Evolutionary conservation across 2,329 filamentous ascomycete genomes (phyloP).

Genomic region (Colletotrichum aenigma): DNA sequence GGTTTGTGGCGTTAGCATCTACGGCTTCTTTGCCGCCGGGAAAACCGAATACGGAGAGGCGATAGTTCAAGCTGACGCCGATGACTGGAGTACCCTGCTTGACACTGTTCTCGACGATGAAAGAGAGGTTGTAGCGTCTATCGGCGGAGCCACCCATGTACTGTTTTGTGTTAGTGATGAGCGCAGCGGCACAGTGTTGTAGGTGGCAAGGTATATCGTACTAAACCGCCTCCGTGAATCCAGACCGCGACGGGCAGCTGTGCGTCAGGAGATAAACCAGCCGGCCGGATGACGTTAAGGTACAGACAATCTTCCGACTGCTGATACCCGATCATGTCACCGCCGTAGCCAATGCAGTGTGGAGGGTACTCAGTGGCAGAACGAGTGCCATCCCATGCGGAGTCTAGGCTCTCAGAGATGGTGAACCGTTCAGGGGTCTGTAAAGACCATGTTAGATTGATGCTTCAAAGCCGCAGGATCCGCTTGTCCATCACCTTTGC

Average conservation of each 20-base stretch:
- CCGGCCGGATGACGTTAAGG: conserved; percentile 64
- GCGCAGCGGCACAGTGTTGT: not conserved
- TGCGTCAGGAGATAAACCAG: conserved; percentile 40
- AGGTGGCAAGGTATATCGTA: not conserved
- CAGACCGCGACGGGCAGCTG: conserved; percentile 61
- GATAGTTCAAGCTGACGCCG: conserved; percentile 53
- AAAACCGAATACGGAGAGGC: conserved; percentile 52
- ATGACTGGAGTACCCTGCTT: conserved; percentile 51
- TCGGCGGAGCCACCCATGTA: conserved; percentile 39
- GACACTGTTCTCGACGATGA: conserved; percentile 55
- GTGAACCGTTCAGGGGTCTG: conserved; percentile 53
- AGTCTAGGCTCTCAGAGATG: conserved; percentile 50
- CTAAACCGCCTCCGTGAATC: conserved; percentile 53
- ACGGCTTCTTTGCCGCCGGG: conserved; percentile 43
- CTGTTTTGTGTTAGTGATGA: not conserved
- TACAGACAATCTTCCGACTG: conserved; percentile 63
- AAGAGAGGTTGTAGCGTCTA: conserved; percentile 64
- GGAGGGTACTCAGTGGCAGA: conserved; percentile 49
- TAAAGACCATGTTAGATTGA: not conserved
- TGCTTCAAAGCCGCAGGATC: conserved; percentile 15
- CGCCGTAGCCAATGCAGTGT: conserved; percentile 55
- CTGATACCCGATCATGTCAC: conserved; percentile 24
- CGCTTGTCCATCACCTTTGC: conserved; percentile 31
- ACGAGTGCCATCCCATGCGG: conserved; percentile 42
- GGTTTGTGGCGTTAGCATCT: conserved; percentile 48